phyloP scores from a whole-genome alignment of 2,329 filamentous ascomycete species.

The Xylaria sp. region DNA sequence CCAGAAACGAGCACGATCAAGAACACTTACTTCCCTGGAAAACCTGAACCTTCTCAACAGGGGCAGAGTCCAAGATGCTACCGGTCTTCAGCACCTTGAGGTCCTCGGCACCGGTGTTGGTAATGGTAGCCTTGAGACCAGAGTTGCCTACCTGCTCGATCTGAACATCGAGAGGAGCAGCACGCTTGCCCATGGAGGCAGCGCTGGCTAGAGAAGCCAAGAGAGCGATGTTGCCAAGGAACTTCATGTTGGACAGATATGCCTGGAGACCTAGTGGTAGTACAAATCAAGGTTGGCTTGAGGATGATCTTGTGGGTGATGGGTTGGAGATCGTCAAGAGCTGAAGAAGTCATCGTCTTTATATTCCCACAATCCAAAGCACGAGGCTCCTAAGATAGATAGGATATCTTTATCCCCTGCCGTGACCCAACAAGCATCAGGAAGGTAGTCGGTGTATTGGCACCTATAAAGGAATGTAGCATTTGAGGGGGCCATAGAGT shows the following conservation, averaged over 20 bases:
- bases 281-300: constrained; percentile 30
- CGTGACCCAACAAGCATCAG: constrained; percentile 26
- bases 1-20: neutral
- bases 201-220: constrained; percentile 52
- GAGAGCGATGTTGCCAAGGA: constrained; percentile 50
- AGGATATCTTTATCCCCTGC: constrained; percentile 25
- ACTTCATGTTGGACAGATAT: constrained; percentile 52
- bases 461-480: constrained; percentile 39
- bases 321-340: constrained; percentile 28
- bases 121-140: constrained; percentile 63
- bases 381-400: constrained; percentile 18
- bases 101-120: constrained; percentile 61
- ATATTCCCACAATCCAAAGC: constrained; percentile 29
- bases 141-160: constrained; percentile 62
- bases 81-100: constrained; percentile 65
- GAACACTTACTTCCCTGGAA: constrained; percentile 57
- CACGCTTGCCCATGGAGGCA: constrained; percentile 52
- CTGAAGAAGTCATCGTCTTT: constrained; percentile 32
- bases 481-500: constrained; percentile 26
- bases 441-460: constrained; percentile 34
- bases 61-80: constrained; percentile 62
- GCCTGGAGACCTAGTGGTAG: constrained; percentile 18
- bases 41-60: constrained; percentile 64
- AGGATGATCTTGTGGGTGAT: constrained; percentile 38
- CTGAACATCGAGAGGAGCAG: constrained; percentile 56